Conservation (phyloP, 2,329 filamentous ascomycete genomes). For the Talaromyces funiculosus region DNA sequence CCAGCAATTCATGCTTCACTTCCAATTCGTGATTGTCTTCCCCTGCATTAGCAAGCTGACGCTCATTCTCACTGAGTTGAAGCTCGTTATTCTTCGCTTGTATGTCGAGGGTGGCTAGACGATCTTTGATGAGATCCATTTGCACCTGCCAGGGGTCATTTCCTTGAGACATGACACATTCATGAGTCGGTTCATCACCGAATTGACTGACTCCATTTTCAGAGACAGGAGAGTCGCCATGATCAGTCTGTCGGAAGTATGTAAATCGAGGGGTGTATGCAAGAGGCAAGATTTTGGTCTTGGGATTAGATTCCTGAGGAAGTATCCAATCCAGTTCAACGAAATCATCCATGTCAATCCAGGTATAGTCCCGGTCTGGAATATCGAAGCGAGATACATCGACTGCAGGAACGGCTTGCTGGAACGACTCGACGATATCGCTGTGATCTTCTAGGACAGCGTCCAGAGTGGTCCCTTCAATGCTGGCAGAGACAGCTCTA, state of each 20-base stretch:
- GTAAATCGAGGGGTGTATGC: slow-evolving; percentile 92
- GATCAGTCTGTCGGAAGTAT: slow-evolving; percentile 95
- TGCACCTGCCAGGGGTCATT: slow-evolving; percentile 88
- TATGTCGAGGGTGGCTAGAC: slow-evolving; percentile 68
- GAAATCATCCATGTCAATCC: slow-evolving; percentile 99
- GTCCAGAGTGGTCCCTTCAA: slow-evolving; percentile 71
- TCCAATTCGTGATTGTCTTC: slow-evolving; percentile 42
- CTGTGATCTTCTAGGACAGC: slow-evolving; percentile 61
- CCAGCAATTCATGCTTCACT: slow-evolving; percentile 46
- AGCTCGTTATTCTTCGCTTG: slow-evolving; percentile 73
- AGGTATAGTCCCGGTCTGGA: slow-evolving; percentile 87
- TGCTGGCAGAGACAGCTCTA: slow-evolving; percentile 84
- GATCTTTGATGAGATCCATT: slow-evolving; percentile 72
- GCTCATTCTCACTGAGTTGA: slow-evolving; percentile 68
- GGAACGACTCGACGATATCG: slow-evolving; percentile 52
- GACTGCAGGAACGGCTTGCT: slow-evolving; percentile 47
- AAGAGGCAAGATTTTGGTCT: slow-evolving; percentile 89
- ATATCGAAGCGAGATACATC: slow-evolving; percentile 87
- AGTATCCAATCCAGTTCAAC: slow-evolving; percentile 96
- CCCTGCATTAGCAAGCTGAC: slow-evolving; percentile 53
- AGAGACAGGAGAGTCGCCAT: slow-evolving; percentile 68
- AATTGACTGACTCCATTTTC: slow-evolving; percentile 80
- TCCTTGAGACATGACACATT: slow-evolving; percentile 88
- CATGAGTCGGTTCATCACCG: slow-evolving; percentile 86
- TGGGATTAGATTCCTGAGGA: slow-evolving; percentile 80